Evolutionary conservation across 768 basidiomycete species (phyloP).

Genomic region (Rubroboletus satanas): DNA sequence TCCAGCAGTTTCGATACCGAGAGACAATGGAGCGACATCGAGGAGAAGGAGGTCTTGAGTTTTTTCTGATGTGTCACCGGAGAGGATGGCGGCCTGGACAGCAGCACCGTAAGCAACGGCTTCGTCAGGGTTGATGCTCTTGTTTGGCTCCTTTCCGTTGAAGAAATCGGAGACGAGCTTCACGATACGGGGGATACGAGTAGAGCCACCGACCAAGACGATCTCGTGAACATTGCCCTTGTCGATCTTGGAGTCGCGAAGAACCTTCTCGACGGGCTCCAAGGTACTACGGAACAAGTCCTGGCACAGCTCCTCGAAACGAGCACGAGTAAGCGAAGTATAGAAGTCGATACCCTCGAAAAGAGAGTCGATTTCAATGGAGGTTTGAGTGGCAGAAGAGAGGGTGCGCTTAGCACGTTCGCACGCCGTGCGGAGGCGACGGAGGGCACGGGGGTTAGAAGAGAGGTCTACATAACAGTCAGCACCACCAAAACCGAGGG

Average conservation of each 20-base stretch:
- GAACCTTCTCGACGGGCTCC: slow-evolving; percentile 96
- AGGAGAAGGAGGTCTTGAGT: slow-evolving; percentile 94
- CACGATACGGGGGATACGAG: slow-evolving; percentile 95
- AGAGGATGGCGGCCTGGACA: slow-evolving; percentile 96
- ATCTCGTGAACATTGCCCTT: slow-evolving; percentile 95
- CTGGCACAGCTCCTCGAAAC: slow-evolving; percentile 94
- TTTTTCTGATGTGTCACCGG: slow-evolving; percentile 97
- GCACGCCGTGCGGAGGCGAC: slow-evolving; percentile 95
- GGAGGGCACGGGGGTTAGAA: slow-evolving; percentile 89
- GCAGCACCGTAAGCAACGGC: slow-evolving; percentile 98
- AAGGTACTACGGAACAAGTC: slow-evolving; percentile 92
- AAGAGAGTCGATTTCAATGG: slow-evolving; percentile 97
- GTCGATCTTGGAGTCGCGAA: slow-evolving; percentile 97
- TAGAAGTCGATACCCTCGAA: slow-evolving; percentile 98
- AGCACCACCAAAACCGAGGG: background rate
- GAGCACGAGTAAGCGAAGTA: slow-evolving; percentile 95
- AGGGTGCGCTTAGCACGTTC: slow-evolving; percentile 98
- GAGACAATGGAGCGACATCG: slow-evolving; percentile 86
- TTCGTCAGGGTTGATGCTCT: slow-evolving; percentile 99
- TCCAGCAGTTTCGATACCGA: slow-evolving; percentile 97
- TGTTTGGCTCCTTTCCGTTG: slow-evolving; percentile 98
- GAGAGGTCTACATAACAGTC: slow-evolving; percentile 62
- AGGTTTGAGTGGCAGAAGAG: slow-evolving; percentile 93
- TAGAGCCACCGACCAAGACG: slow-evolving; percentile 96
- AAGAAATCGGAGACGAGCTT: slow-evolving; percentile 99